Evolutionary conservation across 2,329 filamentous ascomycete genomes (phyloP).

Genomic region (Trichocomaceae sp.): DNA sequence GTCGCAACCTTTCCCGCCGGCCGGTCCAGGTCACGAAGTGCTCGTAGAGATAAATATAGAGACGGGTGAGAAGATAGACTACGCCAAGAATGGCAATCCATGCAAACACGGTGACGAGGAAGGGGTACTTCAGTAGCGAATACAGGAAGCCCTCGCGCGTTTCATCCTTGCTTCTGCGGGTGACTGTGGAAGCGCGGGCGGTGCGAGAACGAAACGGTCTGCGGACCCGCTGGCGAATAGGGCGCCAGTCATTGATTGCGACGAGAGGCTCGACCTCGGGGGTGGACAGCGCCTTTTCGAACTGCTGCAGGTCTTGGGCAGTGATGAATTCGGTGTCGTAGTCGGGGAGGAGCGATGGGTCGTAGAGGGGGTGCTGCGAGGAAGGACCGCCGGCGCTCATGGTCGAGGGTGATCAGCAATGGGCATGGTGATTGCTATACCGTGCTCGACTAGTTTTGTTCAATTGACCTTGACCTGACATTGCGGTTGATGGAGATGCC

Average conservation of each 20-base stretch:
- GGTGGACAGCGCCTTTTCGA: conserved; percentile 73
- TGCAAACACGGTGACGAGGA: conserved; percentile 69
- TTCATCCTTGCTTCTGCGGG: conserved; percentile 67
- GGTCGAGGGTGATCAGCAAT: conserved; percentile 12
- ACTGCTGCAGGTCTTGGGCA: conserved; percentile 66
- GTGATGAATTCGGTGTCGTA: conserved; percentile 69
- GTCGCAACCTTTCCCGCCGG: conserved; percentile 62
- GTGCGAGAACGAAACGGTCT: conserved; percentile 39
- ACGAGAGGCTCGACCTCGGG: conserved; percentile 73
- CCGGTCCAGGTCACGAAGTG: conserved; percentile 87
- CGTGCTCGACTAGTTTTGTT: not conserved
- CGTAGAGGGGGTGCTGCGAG: conserved; percentile 37
- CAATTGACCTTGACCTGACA: not conserved
- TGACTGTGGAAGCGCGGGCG: conserved; percentile 16
- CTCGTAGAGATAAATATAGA: conserved; percentile 91
- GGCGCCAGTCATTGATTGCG: conserved; percentile 92
- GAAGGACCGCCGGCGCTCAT: conserved; percentile 27
- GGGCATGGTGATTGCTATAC: conserved; percentile 3
- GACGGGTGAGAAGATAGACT: conserved; percentile 70
- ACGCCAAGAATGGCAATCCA: conserved; percentile 72
- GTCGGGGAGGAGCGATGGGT: conserved; percentile 68
- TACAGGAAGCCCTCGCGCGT: conserved; percentile 92
- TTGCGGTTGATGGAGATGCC: not conserved
- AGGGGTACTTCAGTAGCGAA: conserved; percentile 81
- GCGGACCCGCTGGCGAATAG: conserved; percentile 66